Conservation (phyloP, 2,329 filamentous ascomycete species). For the Aspergillus latus region DNA sequence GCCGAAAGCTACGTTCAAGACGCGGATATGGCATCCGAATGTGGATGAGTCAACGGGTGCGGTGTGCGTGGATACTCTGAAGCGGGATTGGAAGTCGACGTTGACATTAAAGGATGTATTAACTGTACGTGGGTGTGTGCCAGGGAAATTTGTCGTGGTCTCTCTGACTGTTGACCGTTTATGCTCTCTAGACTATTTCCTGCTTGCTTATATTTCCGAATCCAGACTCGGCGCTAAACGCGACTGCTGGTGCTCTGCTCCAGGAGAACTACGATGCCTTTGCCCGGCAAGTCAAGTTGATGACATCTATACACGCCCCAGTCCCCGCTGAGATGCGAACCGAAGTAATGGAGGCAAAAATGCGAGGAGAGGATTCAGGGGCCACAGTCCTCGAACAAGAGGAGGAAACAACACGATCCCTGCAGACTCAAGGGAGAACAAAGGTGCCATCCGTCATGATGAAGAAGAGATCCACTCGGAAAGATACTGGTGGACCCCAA, state of each 20-base stretch:
- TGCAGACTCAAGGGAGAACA: conserved; percentile 19
- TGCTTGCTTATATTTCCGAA: conserved; percentile 65
- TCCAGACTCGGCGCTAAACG: conserved; percentile 63
- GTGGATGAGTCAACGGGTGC: conserved; percentile 62
- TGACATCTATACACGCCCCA: conserved; percentile 62
- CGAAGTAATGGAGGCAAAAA: conserved; percentile 55
- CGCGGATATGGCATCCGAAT: conserved; percentile 64
- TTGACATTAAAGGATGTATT: conserved; percentile 61
- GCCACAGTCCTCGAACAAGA: conserved; percentile 29
- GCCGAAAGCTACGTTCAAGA: conserved; percentile 60
- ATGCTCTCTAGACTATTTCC: conserved; percentile 51
- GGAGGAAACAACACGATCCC: conserved; percentile 22
- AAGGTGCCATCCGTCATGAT: conserved; percentile 28
- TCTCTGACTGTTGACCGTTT: not conserved
- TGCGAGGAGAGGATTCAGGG: conserved; percentile 51
- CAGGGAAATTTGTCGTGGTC: not conserved
- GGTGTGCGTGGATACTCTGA: conserved; percentile 65
- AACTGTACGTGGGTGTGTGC: conserved; percentile 35
- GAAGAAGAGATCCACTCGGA: conserved; percentile 30
- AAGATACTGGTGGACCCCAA: conserved; percentile 10
- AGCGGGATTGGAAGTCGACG: conserved; percentile 61
- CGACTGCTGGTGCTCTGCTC: conserved; percentile 58
- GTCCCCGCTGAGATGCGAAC: conserved; percentile 49
- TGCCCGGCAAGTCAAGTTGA: conserved; percentile 57
- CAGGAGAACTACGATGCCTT: conserved; percentile 61